These are phyloP conservation scores for Raphanus raphanistrum DNA, from an alignment of 345 rosid species.

Conservation along the genomic window DNA sequence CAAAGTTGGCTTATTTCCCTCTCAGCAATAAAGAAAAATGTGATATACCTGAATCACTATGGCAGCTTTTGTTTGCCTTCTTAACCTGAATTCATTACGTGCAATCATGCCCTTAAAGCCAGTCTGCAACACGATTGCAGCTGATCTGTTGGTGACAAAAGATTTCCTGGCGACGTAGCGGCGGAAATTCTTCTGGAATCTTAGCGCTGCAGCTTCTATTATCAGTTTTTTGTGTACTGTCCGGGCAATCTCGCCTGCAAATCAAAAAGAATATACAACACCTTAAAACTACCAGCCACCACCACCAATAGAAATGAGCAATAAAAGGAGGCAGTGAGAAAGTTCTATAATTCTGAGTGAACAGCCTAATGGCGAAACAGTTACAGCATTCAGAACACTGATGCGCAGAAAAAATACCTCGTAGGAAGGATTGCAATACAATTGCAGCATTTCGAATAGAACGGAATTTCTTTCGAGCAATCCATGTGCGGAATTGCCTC, in stretches of 20 bases:
- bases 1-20: slow-evolving; percentile 16
- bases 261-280: neutral
- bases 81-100: slow-evolving; percentile 77
- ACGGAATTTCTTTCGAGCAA: slow-evolving; percentile 70
- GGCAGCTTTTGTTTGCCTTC: slow-evolving; percentile 82
- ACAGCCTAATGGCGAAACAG: slow-evolving; percentile 9
- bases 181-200: slow-evolving; percentile 79
- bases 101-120: slow-evolving; percentile 86
- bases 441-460: slow-evolving; percentile 68
- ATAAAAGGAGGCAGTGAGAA: neutral
- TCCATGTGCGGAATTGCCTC: slow-evolving; percentile 68
- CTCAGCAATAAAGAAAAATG: neutral
- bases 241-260: slow-evolving; percentile 63
- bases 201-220: slow-evolving; percentile 75
- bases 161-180: slow-evolving; percentile 55
- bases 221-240: slow-evolving; percentile 59
- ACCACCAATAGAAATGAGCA: slow-evolving; percentile 17
- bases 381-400: neutral
- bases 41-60: slow-evolving; percentile 63
- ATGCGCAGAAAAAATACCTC: slow-evolving; percentile 54
- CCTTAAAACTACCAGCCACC: slow-evolving; percentile 10
- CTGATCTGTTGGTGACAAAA: slow-evolving; percentile 46
- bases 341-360: neutral
- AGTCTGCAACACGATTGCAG: slow-evolving; percentile 76
- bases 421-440: slow-evolving; percentile 65